Conservation (phyloP, 208 protist species). For the Endotrypanum monterogeii region DNA sequence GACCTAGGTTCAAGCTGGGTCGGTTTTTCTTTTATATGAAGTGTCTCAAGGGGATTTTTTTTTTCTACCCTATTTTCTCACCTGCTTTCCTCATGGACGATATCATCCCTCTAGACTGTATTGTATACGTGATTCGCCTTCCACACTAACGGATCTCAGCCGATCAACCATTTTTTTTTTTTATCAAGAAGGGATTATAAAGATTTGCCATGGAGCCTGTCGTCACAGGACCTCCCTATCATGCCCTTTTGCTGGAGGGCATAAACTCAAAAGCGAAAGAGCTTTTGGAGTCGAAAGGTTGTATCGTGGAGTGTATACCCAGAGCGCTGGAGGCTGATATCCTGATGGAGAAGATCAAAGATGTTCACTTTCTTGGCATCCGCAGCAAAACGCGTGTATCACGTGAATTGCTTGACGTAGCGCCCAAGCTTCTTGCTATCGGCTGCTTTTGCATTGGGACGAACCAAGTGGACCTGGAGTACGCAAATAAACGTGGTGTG, state of each 20-base stretch:
- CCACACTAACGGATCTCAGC: not conserved
- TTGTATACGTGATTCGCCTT: not conserved
- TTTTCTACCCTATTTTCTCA: not conserved
- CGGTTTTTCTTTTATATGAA: not conserved
- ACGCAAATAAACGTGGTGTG: conserved; percentile 75
- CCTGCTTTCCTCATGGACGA: not conserved
- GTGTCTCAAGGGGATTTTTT: not conserved
- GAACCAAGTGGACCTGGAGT: conserved; percentile 91
- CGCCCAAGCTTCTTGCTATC: conserved; percentile 81
- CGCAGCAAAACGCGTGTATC: conserved; percentile 92
- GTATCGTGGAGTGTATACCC: conserved; percentile 69
- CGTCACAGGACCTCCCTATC: conserved; percentile 46
- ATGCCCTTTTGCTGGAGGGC: conserved; percentile 87
- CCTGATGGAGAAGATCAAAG: conserved; percentile 79
- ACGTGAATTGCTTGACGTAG: conserved; percentile 67
- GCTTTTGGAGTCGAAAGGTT: conserved; percentile 77
- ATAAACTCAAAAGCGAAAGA: conserved; percentile 79
- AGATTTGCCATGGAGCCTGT: conserved; percentile 30
- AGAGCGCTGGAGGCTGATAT: conserved; percentile 65
- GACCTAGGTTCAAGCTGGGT: too few species aligned
- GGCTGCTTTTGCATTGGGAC: conserved; percentile 97
- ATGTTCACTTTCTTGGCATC: conserved; percentile 92
- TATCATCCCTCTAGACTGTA: not conserved
- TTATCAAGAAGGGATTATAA: not conserved
- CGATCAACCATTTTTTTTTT: not conserved